A percentile compares a stretch with the other conserved stretches of the same genome.
Evolutionary conservation across 2,329 filamentous ascomycete species (phyloP).

Genomic region (Paecilomyces formosus): DNA sequence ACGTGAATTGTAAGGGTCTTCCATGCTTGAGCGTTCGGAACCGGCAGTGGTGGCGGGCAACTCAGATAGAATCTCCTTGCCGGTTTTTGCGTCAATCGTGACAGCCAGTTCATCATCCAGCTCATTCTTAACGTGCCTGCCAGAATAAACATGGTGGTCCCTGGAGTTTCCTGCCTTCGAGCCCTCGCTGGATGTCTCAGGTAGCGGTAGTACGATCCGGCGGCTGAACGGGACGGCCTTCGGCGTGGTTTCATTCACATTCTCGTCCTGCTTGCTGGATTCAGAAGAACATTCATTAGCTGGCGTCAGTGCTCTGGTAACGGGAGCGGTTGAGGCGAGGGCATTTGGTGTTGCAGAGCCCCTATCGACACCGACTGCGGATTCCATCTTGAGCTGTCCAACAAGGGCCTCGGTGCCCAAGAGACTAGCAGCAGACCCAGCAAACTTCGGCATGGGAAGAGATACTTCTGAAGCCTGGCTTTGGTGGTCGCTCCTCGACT

Average conservation of each 20-base stretch:
- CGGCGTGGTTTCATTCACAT: slow-evolving; percentile 19
- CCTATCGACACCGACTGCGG: slow-evolving; percentile 27
- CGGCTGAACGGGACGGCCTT: slow-evolving; percentile 26
- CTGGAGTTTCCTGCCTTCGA: slow-evolving; percentile 17
- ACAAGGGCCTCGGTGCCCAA: slow-evolving; percentile 42
- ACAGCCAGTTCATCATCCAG: slow-evolving; percentile 30
- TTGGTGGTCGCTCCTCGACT: slow-evolving; percentile 30
- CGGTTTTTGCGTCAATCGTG: slow-evolving; percentile 38
- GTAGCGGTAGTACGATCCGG: slow-evolving; percentile 31
- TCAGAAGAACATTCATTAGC: slow-evolving; percentile 11
- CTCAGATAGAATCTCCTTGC: slow-evolving; percentile 20
- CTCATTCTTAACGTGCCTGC: slow-evolving; percentile 7
- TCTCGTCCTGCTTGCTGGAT: slow-evolving; percentile 7
- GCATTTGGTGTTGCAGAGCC: slow-evolving; percentile 21
- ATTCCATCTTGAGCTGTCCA: slow-evolving; percentile 41
- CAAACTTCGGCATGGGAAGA: slow-evolving; percentile 25
- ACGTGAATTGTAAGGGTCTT: slow-evolving; percentile 3
- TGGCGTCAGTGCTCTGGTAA: slow-evolving; percentile 15
- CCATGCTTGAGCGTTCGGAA: slow-evolving; percentile 7
- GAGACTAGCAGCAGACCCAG: slow-evolving; percentile 38
- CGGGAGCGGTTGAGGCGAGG: slow-evolving; percentile 23
- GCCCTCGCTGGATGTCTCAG: slow-evolving; percentile 29
- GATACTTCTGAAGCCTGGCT: slow-evolving; percentile 31
- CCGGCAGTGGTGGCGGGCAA: slow-evolving; percentile 12
- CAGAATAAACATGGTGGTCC: slow-evolving; percentile 5